These are phyloP conservation scores for Candida sp. DNA, from an alignment of 1,139 yeast genomes.

Conservation along the genomic window DNA sequence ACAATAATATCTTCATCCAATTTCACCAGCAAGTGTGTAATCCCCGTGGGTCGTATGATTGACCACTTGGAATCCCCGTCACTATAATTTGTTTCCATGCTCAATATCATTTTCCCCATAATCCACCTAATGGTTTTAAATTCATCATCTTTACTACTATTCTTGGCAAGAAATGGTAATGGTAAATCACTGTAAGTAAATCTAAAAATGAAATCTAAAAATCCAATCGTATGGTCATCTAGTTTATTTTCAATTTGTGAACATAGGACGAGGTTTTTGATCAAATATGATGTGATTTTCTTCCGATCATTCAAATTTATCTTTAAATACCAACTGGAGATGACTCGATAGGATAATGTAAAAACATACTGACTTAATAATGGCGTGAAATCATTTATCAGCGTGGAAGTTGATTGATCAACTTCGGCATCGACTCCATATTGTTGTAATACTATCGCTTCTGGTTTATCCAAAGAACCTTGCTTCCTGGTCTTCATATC, in stretches of 20 bases:
- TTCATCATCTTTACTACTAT: conserved; percentile 13
- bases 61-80: conserved; percentile 55
- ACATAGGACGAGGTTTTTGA: conserved; percentile 52
- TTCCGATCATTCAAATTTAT: conserved; percentile 58
- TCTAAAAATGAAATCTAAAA: conserved; percentile 63
- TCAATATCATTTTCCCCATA: conserved; percentile 54
- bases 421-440: conserved; percentile 44
- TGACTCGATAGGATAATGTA: conserved; percentile 64
- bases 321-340: conserved; percentile 72
- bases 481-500: conserved; percentile 36
- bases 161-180: conserved; percentile 33
- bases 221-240: conserved; percentile 57
- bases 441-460: conserved; percentile 13
- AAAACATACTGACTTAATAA: conserved; percentile 58
- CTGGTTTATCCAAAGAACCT: conserved; percentile 3
- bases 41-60: conserved; percentile 68
- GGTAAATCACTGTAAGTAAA: conserved; percentile 68
- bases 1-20: conserved; percentile 30
- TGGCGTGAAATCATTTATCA: conserved; percentile 38
- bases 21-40: conserved; percentile 42
- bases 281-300: conserved; percentile 58
- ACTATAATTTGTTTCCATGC: conserved; percentile 50
- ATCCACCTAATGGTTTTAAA: conserved; percentile 50
- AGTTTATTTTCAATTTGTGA: conserved; percentile 20
- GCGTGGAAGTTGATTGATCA: conserved; percentile 49